Base-by-base conservation (phyloP, 805 yeast species). In the Candida ortonii region DNA sequence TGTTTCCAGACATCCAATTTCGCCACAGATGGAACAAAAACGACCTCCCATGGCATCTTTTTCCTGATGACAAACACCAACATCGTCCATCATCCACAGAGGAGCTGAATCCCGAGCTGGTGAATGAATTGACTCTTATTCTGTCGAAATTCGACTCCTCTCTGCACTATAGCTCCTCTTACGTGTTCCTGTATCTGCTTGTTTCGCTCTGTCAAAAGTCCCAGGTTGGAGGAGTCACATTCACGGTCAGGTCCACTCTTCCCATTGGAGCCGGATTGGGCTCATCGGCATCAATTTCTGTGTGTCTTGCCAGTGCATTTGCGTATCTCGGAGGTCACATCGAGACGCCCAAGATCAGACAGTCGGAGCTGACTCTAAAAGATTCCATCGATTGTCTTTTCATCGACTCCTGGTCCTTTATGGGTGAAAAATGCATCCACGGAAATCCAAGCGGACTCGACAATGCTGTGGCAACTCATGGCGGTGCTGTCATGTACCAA, bases 221-320 rank as follows among this genome's bases (percentile, higher is more conserved):
- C 0, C 61, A 67, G 1, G 67, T 67, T 1, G 84, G 84, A 4
- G 61, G 61, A 3, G 53, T 70, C 41, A 69, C 67, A 21, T 86
- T 82, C 57, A 68, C 78, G 3, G 78, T 85, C 11, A 74, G 89
- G 38, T 85, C 96, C 1, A 80, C 95, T 1, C 65, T 89, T 31
- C 98, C 98, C 1, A 82, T 90, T 30, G 97, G 98, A 24, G 97
- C 98, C 1, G 98, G 98, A 0, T 69, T 93, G 30, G 98, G 98
- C 0, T 85, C 96, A 1, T 84, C 95, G 28, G 97, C 97, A 0
- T 79, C 96, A 2, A 74, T 86, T 12, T 76, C 94, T 1, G 97
- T 93, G 3, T 80, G 93, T 52, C 55, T 93, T 22, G 73, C 95
- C 0, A 66, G 90, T 11, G 94, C 93, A 0, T 65, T 90, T 53